Base-by-base conservation (phyloP, 805 yeast genomes). In the Barnettozyma vustinii region DNA sequence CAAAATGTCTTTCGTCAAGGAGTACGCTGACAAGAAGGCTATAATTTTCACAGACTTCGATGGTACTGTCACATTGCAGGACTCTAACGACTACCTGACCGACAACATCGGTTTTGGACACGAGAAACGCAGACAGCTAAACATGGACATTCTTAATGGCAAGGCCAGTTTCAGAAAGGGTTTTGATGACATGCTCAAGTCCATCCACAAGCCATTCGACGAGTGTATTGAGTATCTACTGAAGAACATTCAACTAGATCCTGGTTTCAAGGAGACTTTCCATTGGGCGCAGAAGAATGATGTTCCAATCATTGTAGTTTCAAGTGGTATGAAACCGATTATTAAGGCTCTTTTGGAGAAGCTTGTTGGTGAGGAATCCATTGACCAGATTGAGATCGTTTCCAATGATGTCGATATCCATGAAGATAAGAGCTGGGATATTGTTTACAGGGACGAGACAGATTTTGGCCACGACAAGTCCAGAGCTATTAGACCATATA, bases 21-120 rank as follows among this genome's bases (percentile, higher is more conserved):
- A 57, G 37, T 58, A 59, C 45, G 51, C 59, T 6, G 52, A 56
- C 23, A 61, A 61, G 56, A 76, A 78, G 54, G 92, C 96, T 42
- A 89, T 94, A 60, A 85, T 94, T 40, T 94, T 94, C 73, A 87
- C 97, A 40, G 99, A 94, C 67, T 94, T 95, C 81, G 99, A 94
- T 65, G 99, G 99, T 26, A 94, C 99, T 2, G 94, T 94, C 55
- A 94, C 99, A 12, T 71, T 87, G 51, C 96, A 92, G 66, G 99
- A 94, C 66, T 87, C 96, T 51, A 94, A 94, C 66, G 98, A 94
- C 67, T 86, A 75, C 65, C 71, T 94, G 54, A 91, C 97, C 9
- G 98, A 94, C 65, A 80, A 79, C 58, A 72, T 85, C 20, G 99
- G 99, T 4, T 85, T 89, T 66, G 98, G 98, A 3, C 69, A 71